phyloP scores from a whole-genome alignment of 2,329 filamentous ascomycete species.

The Teratosphaeria viscida region DNA sequence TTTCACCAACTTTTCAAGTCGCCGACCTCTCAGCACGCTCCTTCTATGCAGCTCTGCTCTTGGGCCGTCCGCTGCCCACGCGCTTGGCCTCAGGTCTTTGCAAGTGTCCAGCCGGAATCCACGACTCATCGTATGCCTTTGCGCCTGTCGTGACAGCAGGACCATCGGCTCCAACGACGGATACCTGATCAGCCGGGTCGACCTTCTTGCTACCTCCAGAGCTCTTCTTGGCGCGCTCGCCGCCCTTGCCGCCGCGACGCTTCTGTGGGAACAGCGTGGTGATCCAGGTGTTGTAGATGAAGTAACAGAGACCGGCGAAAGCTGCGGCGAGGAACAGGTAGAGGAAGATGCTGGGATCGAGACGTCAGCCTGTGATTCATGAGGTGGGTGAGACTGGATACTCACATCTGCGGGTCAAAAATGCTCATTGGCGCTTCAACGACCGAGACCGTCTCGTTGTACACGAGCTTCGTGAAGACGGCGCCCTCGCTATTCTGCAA shows the following conservation, averaged over 20 bases:
- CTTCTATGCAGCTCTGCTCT: slow-evolving; percentile 21
- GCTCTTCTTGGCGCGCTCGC: slow-evolving; percentile 55
- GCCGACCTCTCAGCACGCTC: not conserved
- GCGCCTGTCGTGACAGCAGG: slow-evolving; percentile 57
- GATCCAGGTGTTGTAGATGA: slow-evolving; percentile 98
- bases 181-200: slow-evolving; percentile 47
- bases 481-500: slow-evolving; percentile 55
- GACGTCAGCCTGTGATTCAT: slow-evolving; percentile 1
- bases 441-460: slow-evolving; percentile 72
- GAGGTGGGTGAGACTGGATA: not conserved
- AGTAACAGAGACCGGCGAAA: slow-evolving; percentile 77
- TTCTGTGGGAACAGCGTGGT: slow-evolving; percentile 89
- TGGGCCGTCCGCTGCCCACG: slow-evolving; percentile 42
- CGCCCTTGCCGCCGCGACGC: slow-evolving; percentile 46
- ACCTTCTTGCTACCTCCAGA: slow-evolving; percentile 57
- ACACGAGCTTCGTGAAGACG: slow-evolving; percentile 67
- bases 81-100: slow-evolving; percentile 66
- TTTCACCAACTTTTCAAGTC: not conserved
- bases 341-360: slow-evolving; percentile 72
- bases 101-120: slow-evolving; percentile 85
- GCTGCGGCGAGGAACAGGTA: slow-evolving; percentile 77
- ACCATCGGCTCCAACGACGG: slow-evolving; percentile 60
- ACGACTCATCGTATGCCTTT: slow-evolving; percentile 79
- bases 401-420: slow-evolving; percentile 6
- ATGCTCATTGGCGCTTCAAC: slow-evolving; percentile 64